A percentile compares a stretch with the other conserved stretches of the same genome.
These are phyloP conservation scores for Botrytis fabae DNA, from an alignment of 2,329 filamentous ascomycete genomes.

Conservation along the genomic window DNA sequence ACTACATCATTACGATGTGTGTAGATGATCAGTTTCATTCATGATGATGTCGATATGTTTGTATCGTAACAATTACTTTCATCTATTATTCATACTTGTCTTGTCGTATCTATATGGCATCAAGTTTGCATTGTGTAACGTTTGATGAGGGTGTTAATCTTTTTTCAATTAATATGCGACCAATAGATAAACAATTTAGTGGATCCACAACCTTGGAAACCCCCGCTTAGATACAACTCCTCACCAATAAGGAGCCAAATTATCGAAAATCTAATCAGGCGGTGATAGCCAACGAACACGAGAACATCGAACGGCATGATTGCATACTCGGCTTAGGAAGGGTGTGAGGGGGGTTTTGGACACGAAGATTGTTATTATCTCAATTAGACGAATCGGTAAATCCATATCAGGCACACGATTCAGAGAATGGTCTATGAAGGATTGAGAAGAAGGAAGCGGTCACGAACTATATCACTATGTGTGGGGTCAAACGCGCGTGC, in stretches of 20 bases:
- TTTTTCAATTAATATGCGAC: conserved; percentile 7
- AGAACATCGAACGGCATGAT: conserved; percentile 2
- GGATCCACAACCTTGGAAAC: conserved; percentile 17
- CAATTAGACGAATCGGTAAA: neutral
- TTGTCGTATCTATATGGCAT: neutral
- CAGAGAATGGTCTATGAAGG: neutral
- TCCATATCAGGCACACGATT: neutral
- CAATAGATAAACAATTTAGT: conserved; percentile 20
- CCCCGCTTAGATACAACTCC: conserved; percentile 1
- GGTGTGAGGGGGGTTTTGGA: conserved; percentile 2
- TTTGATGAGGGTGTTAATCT: conserved; percentile 12
- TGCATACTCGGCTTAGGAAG: neutral
- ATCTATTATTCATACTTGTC: neutral
- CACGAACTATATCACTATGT: neutral
- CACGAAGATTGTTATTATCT: neutral
- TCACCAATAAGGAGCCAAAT: conserved; percentile 7
- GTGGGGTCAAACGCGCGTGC: conserved; percentile 22
- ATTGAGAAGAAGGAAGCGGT: conserved; percentile 10
- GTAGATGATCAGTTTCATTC: conserved; percentile 1
- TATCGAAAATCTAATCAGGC: conserved; percentile 8
- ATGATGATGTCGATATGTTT: neutral
- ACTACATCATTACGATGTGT: neutral
- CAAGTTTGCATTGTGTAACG: neutral
- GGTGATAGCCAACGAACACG: conserved; percentile 11
- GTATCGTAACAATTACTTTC: neutral